A percentile compares a stretch with the other conserved stretches of the same genome.
phyloP scores from a whole-genome alignment of 495 filamentous ascomycete species.

The Xylaria nigripes region DNA sequence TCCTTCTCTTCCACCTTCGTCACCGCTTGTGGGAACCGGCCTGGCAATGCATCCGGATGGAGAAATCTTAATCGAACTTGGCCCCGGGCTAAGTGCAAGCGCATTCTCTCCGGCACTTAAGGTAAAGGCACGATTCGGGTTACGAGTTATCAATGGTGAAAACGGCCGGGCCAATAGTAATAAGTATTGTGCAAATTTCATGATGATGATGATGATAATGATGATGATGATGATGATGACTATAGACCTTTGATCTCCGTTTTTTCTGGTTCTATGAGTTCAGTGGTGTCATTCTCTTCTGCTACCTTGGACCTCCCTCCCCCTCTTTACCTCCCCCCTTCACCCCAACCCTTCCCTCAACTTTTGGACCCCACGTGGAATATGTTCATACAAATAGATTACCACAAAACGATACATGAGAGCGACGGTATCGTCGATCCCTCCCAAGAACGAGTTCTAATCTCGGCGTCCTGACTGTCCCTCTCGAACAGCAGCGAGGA shows the following conservation, averaged over 20 bases:
- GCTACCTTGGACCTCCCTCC: not conserved
- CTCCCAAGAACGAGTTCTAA: constrained; percentile 12
- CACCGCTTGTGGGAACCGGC: too few species aligned
- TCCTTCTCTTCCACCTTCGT: too few species aligned
- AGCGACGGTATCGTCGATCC: not conserved
- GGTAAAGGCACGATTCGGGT: too few species aligned
- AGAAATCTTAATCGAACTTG: too few species aligned
- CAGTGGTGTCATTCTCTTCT: constrained; percentile 4
- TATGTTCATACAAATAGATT: constrained; percentile 7
- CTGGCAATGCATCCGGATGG: too few species aligned
- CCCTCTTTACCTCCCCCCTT: not conserved
- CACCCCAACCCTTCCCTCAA: not conserved
- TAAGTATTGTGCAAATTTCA: not conserved
- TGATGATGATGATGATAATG: not conserved
- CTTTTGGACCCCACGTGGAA: not conserved
- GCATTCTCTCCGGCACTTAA: too few species aligned
- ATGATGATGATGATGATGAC: too few species aligned
- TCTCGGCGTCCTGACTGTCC: constrained; percentile 29
- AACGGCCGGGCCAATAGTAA: not conserved
- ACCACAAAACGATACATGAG: not conserved
- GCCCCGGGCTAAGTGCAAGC: too few species aligned
- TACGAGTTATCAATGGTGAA: too few species aligned
- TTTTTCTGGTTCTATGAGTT: not conserved
- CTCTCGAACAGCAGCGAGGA: constrained; percentile 68
- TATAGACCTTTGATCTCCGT: not conserved